Evolutionary conservation across 2,329 filamentous ascomycete genomes (phyloP).

Genomic region (Gaeumannomyces sp.): DNA sequence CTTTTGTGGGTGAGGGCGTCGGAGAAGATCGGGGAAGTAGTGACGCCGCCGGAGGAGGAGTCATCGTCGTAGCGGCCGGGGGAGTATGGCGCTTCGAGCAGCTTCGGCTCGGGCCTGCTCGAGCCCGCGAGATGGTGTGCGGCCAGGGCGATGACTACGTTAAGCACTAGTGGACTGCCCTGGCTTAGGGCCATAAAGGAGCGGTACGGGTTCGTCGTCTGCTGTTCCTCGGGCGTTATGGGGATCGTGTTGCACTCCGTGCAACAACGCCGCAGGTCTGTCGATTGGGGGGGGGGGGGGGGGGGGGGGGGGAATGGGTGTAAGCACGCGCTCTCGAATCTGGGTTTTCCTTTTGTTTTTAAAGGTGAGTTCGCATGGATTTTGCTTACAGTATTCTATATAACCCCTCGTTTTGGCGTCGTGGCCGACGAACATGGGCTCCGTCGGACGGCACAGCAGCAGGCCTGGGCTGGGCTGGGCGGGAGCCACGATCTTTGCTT

Average conservation of each 20-base stretch:
- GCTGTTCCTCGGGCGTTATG: background rate
- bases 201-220: background rate
- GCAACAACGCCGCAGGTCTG: slow-evolving; percentile 5
- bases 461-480: background rate
- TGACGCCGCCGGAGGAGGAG: too few relatives aligned
- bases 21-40: background rate
- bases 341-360: too few relatives aligned
- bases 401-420: background rate
- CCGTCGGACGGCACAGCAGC: background rate
- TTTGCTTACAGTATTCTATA: background rate
- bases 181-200: background rate
- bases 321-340: too few relatives aligned
- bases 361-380: too few relatives aligned
- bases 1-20: slow-evolving; percentile 10
- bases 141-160: slow-evolving; percentile 1
- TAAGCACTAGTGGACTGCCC: background rate
- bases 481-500: background rate
- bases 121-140: slow-evolving; percentile 7
- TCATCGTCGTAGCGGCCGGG: background rate
- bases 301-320: too few relatives aligned
- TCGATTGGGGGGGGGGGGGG: too few relatives aligned
- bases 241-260: background rate
- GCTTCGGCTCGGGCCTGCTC: slow-evolving; percentile 7
- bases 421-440: background rate
- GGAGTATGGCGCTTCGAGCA: slow-evolving; percentile 1